phyloP scores from a whole-genome alignment of 2,329 filamentous ascomycete species.

The Cytospora piceicola region DNA sequence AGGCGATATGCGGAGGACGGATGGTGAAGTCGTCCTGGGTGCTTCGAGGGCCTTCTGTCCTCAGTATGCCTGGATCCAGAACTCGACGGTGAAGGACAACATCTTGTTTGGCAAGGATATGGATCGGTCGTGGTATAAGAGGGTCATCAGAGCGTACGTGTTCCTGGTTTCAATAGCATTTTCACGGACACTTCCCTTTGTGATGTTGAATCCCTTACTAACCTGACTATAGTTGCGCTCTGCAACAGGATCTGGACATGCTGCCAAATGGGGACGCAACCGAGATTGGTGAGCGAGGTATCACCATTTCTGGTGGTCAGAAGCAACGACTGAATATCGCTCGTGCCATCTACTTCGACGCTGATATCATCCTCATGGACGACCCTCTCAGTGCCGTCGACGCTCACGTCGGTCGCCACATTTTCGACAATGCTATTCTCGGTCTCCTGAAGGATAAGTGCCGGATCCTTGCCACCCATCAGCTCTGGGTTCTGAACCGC shows the following conservation, averaged over 20 bases:
- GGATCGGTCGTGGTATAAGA: constrained; percentile 76
- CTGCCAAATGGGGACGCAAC: constrained; percentile 87
- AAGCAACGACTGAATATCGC: constrained; percentile 96
- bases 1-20: constrained; percentile 88
- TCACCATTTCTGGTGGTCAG: constrained; percentile 95
- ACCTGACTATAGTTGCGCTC: constrained; percentile 65
- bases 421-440: constrained; percentile 73
- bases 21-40: constrained; percentile 73
- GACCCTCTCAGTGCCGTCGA: constrained; percentile 42
- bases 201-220: constrained; percentile 7
- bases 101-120: constrained; percentile 85
- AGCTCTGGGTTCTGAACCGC: constrained; percentile 68
- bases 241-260: constrained; percentile 87
- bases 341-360: constrained; percentile 52
- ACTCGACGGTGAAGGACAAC: constrained; percentile 83
- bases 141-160: constrained; percentile 72
- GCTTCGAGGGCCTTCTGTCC: constrained; percentile 88
- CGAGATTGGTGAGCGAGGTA: constrained; percentile 93
- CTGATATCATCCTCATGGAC: constrained; percentile 41
- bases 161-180: background rate
- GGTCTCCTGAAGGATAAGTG: constrained; percentile 68
- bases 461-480: constrained; percentile 70
- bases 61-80: constrained; percentile 98
- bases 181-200: background rate
- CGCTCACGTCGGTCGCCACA: constrained; percentile 41